Evolutionary conservation across 306 rosid genomes (phyloP).

Genomic region (Begonia fuchsioides): DNA sequence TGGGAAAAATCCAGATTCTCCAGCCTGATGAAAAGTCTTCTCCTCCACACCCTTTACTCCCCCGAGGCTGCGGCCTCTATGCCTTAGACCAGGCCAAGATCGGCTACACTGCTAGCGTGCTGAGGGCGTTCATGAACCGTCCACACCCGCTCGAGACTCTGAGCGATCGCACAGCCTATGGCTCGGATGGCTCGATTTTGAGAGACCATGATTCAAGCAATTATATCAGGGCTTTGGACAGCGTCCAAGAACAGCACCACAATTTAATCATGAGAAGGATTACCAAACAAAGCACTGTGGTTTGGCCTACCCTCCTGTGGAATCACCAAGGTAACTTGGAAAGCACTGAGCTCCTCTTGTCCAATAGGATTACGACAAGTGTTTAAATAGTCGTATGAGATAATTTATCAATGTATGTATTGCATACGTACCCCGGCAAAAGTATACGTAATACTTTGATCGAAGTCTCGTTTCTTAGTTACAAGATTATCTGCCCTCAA

Average conservation of each 20-base stretch:
- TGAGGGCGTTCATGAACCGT: slow-evolving; percentile 45
- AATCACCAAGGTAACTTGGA: too few species aligned
- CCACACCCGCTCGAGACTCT: slow-evolving; percentile 88
- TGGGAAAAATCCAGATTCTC: slow-evolving; percentile 67
- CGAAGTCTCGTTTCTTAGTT: too few species aligned
- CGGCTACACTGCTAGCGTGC: slow-evolving; percentile 42
- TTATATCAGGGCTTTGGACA: slow-evolving; percentile 61
- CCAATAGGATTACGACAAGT: too few species aligned
- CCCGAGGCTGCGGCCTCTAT: slow-evolving; percentile 45
- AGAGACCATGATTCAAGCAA: slow-evolving; percentile 86
- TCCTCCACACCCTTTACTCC: slow-evolving; percentile 75
- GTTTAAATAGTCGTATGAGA: too few species aligned
- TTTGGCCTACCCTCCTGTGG: too few species aligned
- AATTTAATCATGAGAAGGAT: slow-evolving; percentile 19
- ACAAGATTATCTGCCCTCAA: too few species aligned
- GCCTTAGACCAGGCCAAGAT: slow-evolving; percentile 32
- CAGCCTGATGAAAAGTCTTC: slow-evolving; percentile 75
- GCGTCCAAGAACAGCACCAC: slow-evolving; percentile 30
- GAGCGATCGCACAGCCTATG: slow-evolving; percentile 79
- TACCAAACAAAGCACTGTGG: slow-evolving; percentile 24
- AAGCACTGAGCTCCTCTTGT: too few species aligned
- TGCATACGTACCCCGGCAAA: too few species aligned
- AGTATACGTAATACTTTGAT: too few species aligned
- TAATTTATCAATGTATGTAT: too few species aligned
- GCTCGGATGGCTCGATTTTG: slow-evolving; percentile 68